A percentile compares a stretch with the other conserved stretches of the same genome.
These are phyloP conservation scores for Saturnispora besseyi DNA, from an alignment of 805 yeast species.

Conservation along the genomic window DNA sequence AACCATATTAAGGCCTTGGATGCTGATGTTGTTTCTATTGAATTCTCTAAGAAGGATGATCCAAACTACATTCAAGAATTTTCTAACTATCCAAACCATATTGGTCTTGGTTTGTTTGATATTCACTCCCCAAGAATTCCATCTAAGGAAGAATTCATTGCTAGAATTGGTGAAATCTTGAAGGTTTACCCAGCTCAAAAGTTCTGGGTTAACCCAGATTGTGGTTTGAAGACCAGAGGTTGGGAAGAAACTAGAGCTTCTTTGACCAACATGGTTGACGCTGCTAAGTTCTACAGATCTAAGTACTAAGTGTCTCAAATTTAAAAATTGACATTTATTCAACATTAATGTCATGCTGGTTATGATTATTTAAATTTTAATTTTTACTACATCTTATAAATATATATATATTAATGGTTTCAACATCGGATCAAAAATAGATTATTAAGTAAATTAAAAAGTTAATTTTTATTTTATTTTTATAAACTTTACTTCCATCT, in stretches of 20 bases:
- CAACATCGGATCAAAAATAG: conserved; percentile 35
- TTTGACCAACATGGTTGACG: conserved; percentile 97
- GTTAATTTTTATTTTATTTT: background rate
- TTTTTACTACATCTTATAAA: conserved; percentile 10
- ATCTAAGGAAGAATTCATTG: conserved; percentile 90
- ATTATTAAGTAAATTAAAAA: background rate
- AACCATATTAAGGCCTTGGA: conserved; percentile 98
- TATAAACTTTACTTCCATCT: conserved; percentile 47
- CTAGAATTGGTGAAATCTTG: conserved; percentile 88
- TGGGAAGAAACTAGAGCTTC: conserved; percentile 97
- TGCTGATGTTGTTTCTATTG: conserved; percentile 98
- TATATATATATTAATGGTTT: conserved; percentile 30
- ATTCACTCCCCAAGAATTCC: conserved; percentile 99
- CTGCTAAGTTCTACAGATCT: conserved; percentile 89
- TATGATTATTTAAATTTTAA: conserved; percentile 12
- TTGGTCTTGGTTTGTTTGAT: conserved; percentile 98
- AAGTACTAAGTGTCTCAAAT: conserved; percentile 21
- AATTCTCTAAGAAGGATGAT: conserved; percentile 99
- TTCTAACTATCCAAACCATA: conserved; percentile 98
- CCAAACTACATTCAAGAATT: conserved; percentile 97
- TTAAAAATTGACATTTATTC: conserved; percentile 26
- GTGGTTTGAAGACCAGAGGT: conserved; percentile 99
- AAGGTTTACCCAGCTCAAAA: conserved; percentile 96
- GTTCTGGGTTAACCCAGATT: conserved; percentile 99
- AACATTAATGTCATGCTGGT: conserved; percentile 29